phyloP scores from a whole-genome alignment of 805 yeast species.

The Candida anglica region DNA sequence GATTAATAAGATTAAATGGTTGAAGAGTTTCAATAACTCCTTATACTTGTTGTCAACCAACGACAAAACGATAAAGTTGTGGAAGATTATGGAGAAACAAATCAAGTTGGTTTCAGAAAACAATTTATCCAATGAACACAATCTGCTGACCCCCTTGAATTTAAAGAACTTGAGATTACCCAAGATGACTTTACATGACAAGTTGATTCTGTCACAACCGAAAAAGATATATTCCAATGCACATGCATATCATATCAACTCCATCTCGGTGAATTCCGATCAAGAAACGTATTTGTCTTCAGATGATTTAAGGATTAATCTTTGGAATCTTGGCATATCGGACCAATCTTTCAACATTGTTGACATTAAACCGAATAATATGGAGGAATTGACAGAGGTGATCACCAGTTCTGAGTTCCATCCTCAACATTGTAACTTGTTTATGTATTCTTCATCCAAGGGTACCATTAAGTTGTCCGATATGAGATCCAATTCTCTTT shows the following conservation, averaged over 20 bases:
- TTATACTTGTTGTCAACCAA: constrained; percentile 87
- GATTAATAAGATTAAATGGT: constrained; percentile 97
- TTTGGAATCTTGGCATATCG: constrained; percentile 93
- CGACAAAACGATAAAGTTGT: constrained; percentile 96
- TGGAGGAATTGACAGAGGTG: constrained; percentile 98
- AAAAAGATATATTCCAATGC: constrained; percentile 90
- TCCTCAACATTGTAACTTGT: constrained; percentile 85
- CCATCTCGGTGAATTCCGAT: constrained; percentile 90
- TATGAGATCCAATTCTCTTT: constrained; percentile 92
- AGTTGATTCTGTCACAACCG: constrained; percentile 92
- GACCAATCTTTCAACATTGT: constrained; percentile 96
- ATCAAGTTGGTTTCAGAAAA: constrained; percentile 90
- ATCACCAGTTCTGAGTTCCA: constrained; percentile 96
- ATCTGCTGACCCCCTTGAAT: constrained; percentile 9
- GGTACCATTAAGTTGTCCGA: constrained; percentile 95
- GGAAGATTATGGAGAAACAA: constrained; percentile 93
- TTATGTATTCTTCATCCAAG: constrained; percentile 92
- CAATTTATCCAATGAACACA: constrained; percentile 43
- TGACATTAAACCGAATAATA: constrained; percentile 94
- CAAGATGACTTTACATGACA: constrained; percentile 87
- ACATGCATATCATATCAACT: constrained; percentile 96
- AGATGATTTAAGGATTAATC: constrained; percentile 90
- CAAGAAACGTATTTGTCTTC: constrained; percentile 91
- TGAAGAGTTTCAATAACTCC: constrained; percentile 82
- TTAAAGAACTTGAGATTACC: constrained; percentile 67